These are phyloP conservation scores for Tricholoma bakamatsutake DNA, from an alignment of 768 basidiomycete genomes.

Conservation along the genomic window DNA sequence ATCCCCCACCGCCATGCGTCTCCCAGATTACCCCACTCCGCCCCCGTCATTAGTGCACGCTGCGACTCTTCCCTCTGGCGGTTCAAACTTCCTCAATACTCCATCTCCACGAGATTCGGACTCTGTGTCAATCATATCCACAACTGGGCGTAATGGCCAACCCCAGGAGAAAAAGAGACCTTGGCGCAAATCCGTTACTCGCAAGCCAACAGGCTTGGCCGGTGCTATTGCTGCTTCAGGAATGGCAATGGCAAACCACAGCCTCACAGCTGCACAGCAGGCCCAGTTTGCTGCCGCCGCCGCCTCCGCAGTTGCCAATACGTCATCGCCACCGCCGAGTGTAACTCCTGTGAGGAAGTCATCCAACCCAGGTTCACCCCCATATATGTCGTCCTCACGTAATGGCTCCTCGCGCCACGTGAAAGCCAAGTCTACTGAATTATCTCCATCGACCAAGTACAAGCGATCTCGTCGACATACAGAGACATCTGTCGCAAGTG, in stretches of 20 bases:
- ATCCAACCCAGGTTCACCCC: constrained; percentile 4
- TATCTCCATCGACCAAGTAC: constrained; percentile 9
- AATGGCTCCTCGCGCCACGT: constrained; percentile 6
- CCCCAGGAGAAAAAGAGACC: constrained; percentile 34
- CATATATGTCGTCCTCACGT: constrained; percentile 4
- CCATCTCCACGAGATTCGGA: constrained; percentile 19
- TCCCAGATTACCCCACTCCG: constrained; percentile 21
- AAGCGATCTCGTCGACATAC: constrained; percentile 2
- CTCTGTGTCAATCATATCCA: constrained; percentile 19
- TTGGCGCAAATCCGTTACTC: constrained; percentile 34
- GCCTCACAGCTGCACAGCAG: constrained; percentile 41
- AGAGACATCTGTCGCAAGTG: constrained; percentile 5
- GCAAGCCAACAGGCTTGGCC: constrained; percentile 57
- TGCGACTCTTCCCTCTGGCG: constrained; percentile 10
- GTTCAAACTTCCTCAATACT: constrained; percentile 12
- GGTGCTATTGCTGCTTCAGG: constrained; percentile 63
- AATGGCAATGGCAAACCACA: constrained; percentile 58
- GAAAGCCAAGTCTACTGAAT: constrained; percentile 10
- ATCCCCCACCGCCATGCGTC: constrained; percentile 36
- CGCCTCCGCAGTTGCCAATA: constrained; percentile 4
- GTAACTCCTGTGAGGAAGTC: not conserved
- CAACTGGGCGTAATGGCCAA: constrained; percentile 15
- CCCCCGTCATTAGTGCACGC: constrained; percentile 11
- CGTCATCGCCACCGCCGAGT: constrained; percentile 4
- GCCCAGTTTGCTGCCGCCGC: constrained; percentile 25